Evolutionary conservation across 2,329 filamentous ascomycete genomes (phyloP).

Genomic region (Talaromyces sp.): DNA sequence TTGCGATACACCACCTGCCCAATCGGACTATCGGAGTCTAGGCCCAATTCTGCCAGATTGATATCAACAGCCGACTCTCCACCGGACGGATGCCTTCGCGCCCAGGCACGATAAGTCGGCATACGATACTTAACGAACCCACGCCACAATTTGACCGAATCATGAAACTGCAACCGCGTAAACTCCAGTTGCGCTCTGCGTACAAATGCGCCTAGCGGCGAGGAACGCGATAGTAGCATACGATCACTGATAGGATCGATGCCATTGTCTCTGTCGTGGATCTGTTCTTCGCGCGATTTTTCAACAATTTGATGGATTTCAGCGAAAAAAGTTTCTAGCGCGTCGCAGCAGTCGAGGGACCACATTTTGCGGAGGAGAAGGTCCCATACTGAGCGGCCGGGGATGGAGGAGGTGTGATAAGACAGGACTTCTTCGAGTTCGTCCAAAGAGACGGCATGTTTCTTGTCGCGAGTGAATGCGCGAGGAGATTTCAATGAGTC

Average conservation of each 20-base stretch:
- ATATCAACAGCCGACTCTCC: slow-evolving; percentile 56
- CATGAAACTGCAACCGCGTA: slow-evolving; percentile 72
- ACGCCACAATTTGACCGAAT: slow-evolving; percentile 75
- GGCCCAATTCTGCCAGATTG: slow-evolving; percentile 58
- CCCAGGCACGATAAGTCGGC: slow-evolving; percentile 64
- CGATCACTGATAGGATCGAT: slow-evolving; percentile 45
- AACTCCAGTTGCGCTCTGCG: slow-evolving; percentile 76
- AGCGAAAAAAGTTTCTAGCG: slow-evolving; percentile 73
- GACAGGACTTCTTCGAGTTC: slow-evolving; percentile 50
- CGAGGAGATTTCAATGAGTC: slow-evolving; percentile 22
- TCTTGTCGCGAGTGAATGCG: slow-evolving; percentile 27
- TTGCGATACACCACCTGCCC: slow-evolving; percentile 52
- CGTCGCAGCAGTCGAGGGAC: slow-evolving; percentile 77
- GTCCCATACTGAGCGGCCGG: slow-evolving; percentile 84
- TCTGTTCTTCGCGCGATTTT: slow-evolving; percentile 60
- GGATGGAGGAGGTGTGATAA: slow-evolving; percentile 52
- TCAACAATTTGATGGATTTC: slow-evolving; percentile 56
- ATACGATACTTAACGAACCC: slow-evolving; percentile 77
- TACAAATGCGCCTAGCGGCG: slow-evolving; percentile 78
- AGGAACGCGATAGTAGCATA: slow-evolving; percentile 66
- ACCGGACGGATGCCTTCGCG: slow-evolving; percentile 49
- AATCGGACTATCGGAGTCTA: slow-evolving; percentile 51
- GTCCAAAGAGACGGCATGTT: slow-evolving; percentile 38
- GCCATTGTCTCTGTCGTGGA: slow-evolving; percentile 54
- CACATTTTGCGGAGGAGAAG: slow-evolving; percentile 77